Percentiles rank a stretch among this genome's conserved stretches.
Conservation (phyloP, 179 eudicot genomes). For the Dionaea muscipula region DNA sequence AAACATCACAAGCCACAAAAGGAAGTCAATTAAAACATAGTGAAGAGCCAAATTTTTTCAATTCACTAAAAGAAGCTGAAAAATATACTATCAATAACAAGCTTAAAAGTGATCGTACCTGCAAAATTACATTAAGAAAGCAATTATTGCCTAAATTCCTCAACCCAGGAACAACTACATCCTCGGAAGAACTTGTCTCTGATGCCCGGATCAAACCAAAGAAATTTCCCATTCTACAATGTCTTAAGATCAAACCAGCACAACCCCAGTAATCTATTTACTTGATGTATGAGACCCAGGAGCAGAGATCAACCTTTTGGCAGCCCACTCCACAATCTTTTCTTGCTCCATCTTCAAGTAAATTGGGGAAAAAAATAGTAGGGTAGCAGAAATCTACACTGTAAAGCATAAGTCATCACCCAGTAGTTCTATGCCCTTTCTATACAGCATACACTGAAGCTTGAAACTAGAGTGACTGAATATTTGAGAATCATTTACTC, state of each 20-base stretch:
- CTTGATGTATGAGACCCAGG: slow-evolving; percentile 39
- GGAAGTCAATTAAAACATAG: background rate
- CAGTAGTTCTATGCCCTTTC: no score
- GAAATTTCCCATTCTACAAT: slow-evolving; percentile 26
- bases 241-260: slow-evolving; percentile 41
- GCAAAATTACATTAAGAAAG: slow-evolving; percentile 81
- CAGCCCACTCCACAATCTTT: slow-evolving; percentile 30
- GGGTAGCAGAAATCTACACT: no score
- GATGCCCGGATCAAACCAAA: slow-evolving; percentile 19
- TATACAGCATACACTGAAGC: no score
- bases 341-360: no score
- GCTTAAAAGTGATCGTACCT: slow-evolving; percentile 27
- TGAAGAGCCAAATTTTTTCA: background rate
- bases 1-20: background rate
- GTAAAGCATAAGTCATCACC: no score
- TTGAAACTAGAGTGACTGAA: no score
- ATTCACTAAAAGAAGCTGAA: background rate
- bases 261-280: slow-evolving; percentile 36
- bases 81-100: slow-evolving; percentile 1
- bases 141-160: slow-evolving; percentile 83
- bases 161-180: slow-evolving; percentile 56
- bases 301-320: slow-evolving; percentile 33
- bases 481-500: no score
- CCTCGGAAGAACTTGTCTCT: slow-evolving; percentile 16
- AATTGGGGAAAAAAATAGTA: no score